Percentiles rank a stretch among this genome's conserved stretches.
Evolutionary conservation across 2,329 filamentous ascomycete species (phyloP).

Genomic region (Colletotrichum melonis): DNA sequence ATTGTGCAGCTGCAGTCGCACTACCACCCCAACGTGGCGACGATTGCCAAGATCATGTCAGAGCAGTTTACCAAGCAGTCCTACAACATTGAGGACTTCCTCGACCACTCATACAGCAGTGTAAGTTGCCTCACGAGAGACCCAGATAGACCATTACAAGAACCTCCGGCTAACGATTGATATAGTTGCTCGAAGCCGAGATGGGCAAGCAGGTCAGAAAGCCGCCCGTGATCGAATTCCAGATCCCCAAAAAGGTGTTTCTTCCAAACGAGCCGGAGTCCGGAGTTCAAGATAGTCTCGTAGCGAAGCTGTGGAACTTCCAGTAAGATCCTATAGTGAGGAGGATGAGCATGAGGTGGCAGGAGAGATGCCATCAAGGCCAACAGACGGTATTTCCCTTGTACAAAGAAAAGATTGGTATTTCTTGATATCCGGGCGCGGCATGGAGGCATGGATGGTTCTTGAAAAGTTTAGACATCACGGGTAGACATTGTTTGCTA

Average conservation of each 20-base stretch:
- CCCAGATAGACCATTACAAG: neutral
- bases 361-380: neutral
- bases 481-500: neutral
- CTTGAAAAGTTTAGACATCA: slow-evolving; percentile 13
- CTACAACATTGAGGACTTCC: slow-evolving; percentile 96
- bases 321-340: slow-evolving; percentile 29
- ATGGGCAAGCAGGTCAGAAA: slow-evolving; percentile 87
- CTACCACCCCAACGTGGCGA: slow-evolving; percentile 97
- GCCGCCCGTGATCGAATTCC: slow-evolving; percentile 88
- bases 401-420: slow-evolving; percentile 11
- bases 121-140: slow-evolving; percentile 60
- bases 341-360: neutral
- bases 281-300: slow-evolving; percentile 62
- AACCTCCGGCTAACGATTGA: slow-evolving; percentile 65
- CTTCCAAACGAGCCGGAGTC: slow-evolving; percentile 60
- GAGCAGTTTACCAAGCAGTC: slow-evolving; percentile 97
- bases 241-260: slow-evolving; percentile 90
- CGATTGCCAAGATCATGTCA: slow-evolving; percentile 90
- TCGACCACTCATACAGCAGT: slow-evolving; percentile 91
- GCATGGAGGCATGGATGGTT: slow-evolving; percentile 13
- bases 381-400: neutral
- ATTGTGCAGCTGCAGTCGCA: slow-evolving; percentile 90
- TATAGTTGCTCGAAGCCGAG: slow-evolving; percentile 84
- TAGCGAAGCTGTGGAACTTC: slow-evolving; percentile 74
- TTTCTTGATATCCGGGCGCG: slow-evolving; percentile 11